Evolutionary conservation across 2,329 filamentous ascomycete species (phyloP).

Genomic region (Botryotinia convoluta): DNA sequence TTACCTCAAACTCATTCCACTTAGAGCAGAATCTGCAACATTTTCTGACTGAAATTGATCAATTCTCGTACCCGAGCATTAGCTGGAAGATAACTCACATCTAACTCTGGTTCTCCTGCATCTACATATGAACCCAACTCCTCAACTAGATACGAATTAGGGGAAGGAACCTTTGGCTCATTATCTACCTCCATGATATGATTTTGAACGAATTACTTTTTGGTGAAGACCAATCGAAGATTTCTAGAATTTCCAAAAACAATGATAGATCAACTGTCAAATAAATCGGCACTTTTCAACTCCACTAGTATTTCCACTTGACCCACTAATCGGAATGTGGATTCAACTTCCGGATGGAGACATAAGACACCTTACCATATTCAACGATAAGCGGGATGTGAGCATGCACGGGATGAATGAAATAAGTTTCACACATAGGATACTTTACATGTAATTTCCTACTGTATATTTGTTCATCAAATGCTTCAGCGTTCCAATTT

Average conservation of each 20-base stretch:
- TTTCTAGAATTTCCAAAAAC: not conserved
- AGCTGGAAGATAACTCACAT: not conserved
- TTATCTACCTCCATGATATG: not conserved
- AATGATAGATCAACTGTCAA: not conserved
- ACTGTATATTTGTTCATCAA: not conserved
- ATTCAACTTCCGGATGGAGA: not conserved
- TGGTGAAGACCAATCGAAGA: not conserved
- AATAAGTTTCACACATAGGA: not conserved
- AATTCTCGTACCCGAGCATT: not conserved
- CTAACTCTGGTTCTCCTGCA: not conserved
- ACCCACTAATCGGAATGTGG: not conserved
- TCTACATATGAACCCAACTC: conserved; percentile 13
- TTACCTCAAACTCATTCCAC: conserved; percentile 12
- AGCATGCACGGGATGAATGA: not conserved
- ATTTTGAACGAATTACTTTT: not conserved
- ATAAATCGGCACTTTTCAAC: not conserved
- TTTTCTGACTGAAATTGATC: not conserved
- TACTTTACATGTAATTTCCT: not conserved
- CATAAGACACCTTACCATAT: not conserved
- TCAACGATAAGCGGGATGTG: not conserved
- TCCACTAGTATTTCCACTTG: not conserved
- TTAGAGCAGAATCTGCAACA: conserved; percentile 6
- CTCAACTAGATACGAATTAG: not conserved
- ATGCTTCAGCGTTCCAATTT: not conserved
- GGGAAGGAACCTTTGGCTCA: not conserved